Evolutionary conservation across 495 filamentous ascomycete species (phyloP), one percentile per base, ranked within the genome.

Genomic region (Neurospora tetraspora): DNA sequence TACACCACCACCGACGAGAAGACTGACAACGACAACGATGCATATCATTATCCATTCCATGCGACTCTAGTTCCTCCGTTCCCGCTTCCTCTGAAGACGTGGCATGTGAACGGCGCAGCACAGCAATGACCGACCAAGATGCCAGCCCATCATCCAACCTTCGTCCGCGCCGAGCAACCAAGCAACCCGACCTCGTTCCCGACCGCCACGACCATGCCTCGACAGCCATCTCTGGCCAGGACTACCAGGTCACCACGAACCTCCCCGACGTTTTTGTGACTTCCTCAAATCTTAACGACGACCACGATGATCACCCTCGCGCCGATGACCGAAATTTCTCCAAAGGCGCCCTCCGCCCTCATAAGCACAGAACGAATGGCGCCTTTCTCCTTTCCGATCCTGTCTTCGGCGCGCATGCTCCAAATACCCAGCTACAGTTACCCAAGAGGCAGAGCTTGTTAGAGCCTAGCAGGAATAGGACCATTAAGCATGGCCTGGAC

Each of bases 301-400:
- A 34, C 53, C 14, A 34, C 7, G 27, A 34, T 14, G 53, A 77
- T 27, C 74, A 74, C 43, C 69, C 72, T 14, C 71, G 69, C 59
- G 68, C 68, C 69, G 75, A 74, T 39, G 76, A 76, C 61, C 70
- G 71, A 31, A 76, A 72, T 20, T 77, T 79, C 40, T 81, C 74
- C 5, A 74, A 38, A 47, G 69, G 69, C 27, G 71, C 73, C 70
- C 77, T 73, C 53, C 80, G 81, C 68, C 39, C 79, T 70, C 79
- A 84, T 71, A 86, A 83, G 74, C 78, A 81, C 39, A 78, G 84
- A 20, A 77, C 83, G 16, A 81, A 78, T 74, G 81, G 84, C 37
- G 82, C 79, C 11, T 86, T 86, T 71, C 81, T 86, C 65, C 83
- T 86, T 16, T 71, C 82, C 20, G 83, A 84, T 40, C 71, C 77